Evolutionary conservation across 2,329 filamentous ascomycete genomes (phyloP), one percentile per base, ranked within the genome.

Genomic region (Simplicillium sp.): DNA sequence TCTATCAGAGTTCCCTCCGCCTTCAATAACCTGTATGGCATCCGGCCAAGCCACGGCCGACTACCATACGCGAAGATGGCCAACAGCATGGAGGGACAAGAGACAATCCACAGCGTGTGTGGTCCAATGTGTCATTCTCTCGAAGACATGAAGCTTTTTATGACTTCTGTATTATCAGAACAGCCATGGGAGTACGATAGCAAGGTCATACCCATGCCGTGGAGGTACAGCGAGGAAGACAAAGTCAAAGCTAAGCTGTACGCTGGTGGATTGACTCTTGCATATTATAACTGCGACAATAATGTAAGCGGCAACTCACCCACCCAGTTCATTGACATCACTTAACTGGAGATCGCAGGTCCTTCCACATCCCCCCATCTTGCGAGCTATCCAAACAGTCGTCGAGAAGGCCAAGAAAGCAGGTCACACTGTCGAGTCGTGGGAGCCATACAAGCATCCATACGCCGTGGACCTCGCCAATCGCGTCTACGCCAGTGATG

Each of bases 131-230:
- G 52, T 0, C 54, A 55, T 36, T 56, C 54, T 9, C 46, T 48
- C 3, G 46, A n/a, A 2, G 46, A 44, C 36, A 40, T 48, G 32
- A 41, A 36, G 16, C 51, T 48, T 36, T 52, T 52, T 29, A 43
- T 54, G n/a, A 50, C 46, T 11, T 39, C 55, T 1, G 51, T 68
- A 2, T 43, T 66, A 4, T 48, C 48, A 11, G 46, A 52, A 8
- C 45, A 54, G 37, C 57, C 62, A 3, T 66, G 64, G 64, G 44
- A 53, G 17, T 46, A 58, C 33, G 62, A 65, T 42, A 55, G 58
- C 4, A 56, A 56, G 33, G 54, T 57, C 6, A 48, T 58, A 0
- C 57, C 60, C 4, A 51, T 66, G 18, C 56, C 59, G 2, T 66
- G 62, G 63, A 40, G 60, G 34, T 42, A 50, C 15, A 50, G 46